Evolutionary conservation across 73 alveolate genomes (phyloP), one percentile per base, ranked within the genome.

Genomic region (Paramecium caudatum): DNA sequence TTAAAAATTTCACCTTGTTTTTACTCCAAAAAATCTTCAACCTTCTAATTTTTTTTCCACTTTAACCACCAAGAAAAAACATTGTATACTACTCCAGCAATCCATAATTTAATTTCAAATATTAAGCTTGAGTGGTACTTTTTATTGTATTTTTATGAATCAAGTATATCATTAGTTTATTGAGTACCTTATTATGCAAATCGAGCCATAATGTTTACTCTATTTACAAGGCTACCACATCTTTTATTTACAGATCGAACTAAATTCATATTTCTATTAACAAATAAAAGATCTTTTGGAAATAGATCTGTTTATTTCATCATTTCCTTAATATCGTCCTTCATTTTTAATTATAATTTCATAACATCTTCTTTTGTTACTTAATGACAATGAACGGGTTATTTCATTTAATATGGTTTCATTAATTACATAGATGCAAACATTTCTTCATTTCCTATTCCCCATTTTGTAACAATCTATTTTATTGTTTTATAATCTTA

Each of bases 221-320:
- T 70, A 63, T 86, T 86, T 12, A 86, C 88, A 47, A 62, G 55
- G 37, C 90, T 62, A 16, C 93, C 93, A 43, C 82, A 39, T 46
- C 82, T 86, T 46, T 86, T 86, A 27, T 86, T 86, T 0, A 86
- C 84, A 63, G 90, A 62, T 36, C 93, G 36, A 15, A 86, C 93
- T 36, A 86, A 48, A 63, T 86, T 86, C 93, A 86, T 86, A 63
- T 86, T 86, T 43, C 93, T 86, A 86, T 86, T 86, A 32, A 86
- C 84, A 62, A 86, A 86, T 1, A 86, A 3, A 21, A 86, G 25
- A 37, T 86, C 93, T 33, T 86, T 63, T 8, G 93, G 93, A 41
- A 86, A 86, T 86, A 62, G 27, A 43, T 86, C 69, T 10, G 93
- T 86, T 25, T 86, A 47, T 16, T 78, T 78, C 82, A 86, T 70